Evolutionary conservation across 805 yeast species (phyloP).

Genomic region (Wickerhamiella galacta): DNA sequence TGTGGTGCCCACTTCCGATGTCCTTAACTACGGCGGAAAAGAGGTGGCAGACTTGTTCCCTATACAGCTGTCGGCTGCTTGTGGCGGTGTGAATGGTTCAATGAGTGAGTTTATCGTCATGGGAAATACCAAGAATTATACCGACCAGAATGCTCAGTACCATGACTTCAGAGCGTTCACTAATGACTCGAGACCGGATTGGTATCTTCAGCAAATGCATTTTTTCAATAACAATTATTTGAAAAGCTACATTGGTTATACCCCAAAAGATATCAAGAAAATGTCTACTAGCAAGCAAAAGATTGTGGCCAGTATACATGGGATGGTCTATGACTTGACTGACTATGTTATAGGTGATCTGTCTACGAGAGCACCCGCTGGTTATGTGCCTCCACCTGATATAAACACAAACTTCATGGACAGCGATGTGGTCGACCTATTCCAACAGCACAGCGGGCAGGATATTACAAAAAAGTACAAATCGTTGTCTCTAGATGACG

Average conservation of each 20-base stretch:
- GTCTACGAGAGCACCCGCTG: constrained; percentile 18
- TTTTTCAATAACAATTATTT: constrained; percentile 22
- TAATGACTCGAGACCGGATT: constrained; percentile 27
- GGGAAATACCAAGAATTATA: constrained; percentile 22
- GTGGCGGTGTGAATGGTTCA: constrained; percentile 22
- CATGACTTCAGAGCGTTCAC: constrained; percentile 27
- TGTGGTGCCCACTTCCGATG: constrained; percentile 20
- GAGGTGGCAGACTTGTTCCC: constrained; percentile 25
- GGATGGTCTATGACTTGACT: constrained; percentile 25
- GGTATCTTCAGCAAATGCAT: constrained; percentile 26
- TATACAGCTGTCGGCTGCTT: constrained; percentile 25
- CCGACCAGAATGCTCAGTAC: constrained; percentile 25
- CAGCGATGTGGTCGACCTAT: constrained; percentile 17
- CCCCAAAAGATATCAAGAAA: constrained; percentile 18
- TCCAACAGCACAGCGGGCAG: constrained; percentile 22
- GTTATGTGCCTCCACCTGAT: constrained; percentile 12
- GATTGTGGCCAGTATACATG: constrained; percentile 21
- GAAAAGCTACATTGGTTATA: constrained; percentile 24
- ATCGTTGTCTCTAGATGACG: constrained; percentile 15
- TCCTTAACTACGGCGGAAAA: constrained; percentile 25
- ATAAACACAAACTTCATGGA: constrained; percentile 21
- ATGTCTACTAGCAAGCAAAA: constrained; percentile 14
- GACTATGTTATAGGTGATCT: constrained; percentile 24
- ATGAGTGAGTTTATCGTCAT: constrained; percentile 16
- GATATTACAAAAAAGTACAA: constrained; percentile 21